phyloP scores from a whole-genome alignment of 2,329 filamentous ascomycete species.

The Calcarisporium arbuscula region DNA sequence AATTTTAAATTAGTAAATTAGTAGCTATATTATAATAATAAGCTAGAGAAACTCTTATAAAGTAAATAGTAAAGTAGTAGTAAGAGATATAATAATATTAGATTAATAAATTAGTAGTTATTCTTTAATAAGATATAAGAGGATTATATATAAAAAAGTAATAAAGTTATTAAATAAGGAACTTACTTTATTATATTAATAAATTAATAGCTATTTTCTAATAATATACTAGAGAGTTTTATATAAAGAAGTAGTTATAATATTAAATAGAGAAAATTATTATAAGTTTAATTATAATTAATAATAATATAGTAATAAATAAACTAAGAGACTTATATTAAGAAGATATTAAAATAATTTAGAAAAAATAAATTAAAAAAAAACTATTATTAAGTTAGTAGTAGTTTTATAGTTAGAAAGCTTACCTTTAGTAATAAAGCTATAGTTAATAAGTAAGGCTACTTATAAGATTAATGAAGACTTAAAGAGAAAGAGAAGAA shows the following conservation, averaged over 20 bases:
- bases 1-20: neutral
- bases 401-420: too few species aligned
- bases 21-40: neutral
- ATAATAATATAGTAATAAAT: neutral
- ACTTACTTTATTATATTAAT: neutral
- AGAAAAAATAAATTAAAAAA: neutral
- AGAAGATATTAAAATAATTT: too few species aligned
- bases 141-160: neutral
- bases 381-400: neutral
- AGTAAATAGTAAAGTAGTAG: neutral
- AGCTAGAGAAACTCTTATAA: neutral
- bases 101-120: neutral
- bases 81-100: neutral
- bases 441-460: neutral
- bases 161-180: neutral
- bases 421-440: neutral
- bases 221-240: neutral
- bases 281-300: neutral
- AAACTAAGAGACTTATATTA: neutral
- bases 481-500: neutral
- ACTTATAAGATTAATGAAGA: neutral
- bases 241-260: neutral
- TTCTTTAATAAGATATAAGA: neutral
- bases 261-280: neutral
- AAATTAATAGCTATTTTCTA: neutral